Base-by-base conservation (phyloP, 73 alveolate genomes). In the Breviolum minutum region DNA sequence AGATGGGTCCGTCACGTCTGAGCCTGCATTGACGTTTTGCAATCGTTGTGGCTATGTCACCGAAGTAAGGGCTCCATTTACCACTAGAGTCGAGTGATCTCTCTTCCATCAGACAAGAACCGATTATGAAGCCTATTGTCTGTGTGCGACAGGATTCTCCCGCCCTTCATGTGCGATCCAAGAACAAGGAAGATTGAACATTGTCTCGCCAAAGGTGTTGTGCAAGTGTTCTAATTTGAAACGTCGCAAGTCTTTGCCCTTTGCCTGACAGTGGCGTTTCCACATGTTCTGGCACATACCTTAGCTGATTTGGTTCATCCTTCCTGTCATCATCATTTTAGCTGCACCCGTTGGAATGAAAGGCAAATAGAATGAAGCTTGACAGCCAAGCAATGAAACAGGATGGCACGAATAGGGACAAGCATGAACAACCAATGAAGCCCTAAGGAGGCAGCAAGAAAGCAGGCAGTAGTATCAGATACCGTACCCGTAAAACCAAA, bases 201-300 rank as follows among this genome's bases (percentile, higher is more conserved):
- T 40, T 40, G 54, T 40, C 54, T 40, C 77, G 77, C 2, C 77
- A 9, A 73, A 73, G n/a, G n/a, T 24, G 83, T 73, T 24, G n/a
- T 32, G 40, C 48, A 13, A 24, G 54, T 40, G 83, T 24, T 11
- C 82, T 7, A 20, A n/a, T n/a, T 7, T 20, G 32, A 71, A 71
- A 13, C 82, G 48, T 20, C 82, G 82, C 54, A 40, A 40, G 54
- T 40, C 54, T 40, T 40, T 40, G 54, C 54, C 54, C 54, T 40
- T 40, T 24, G 87, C 97, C 97, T 92, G 98, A 40, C 32, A 54
- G 73, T 22, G 91, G 91, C 63, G 54, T 40, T 10, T n/a, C 91
- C 8, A 68, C 81, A 19, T 81, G 81, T 16, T 92, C 98, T 6
- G 98, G 98, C 48, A 92, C 91, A 30, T 92, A 92, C 98, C 98